Conservation (phyloP, 441 rosid genomes). For the Populus hybrid region DNA sequence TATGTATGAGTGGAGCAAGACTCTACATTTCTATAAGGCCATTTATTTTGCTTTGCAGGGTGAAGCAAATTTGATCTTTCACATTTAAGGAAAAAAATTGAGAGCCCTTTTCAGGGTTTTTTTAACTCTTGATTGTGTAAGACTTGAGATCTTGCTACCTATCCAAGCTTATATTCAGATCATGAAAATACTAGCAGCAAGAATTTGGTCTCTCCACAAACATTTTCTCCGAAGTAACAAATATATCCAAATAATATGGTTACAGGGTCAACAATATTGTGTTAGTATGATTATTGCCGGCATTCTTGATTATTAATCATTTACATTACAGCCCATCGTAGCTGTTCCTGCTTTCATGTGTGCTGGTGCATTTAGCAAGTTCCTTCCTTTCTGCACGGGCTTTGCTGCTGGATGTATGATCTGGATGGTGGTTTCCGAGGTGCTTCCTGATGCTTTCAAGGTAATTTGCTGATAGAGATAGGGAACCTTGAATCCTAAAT, state of each 20-base stretch:
- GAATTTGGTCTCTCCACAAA: neutral
- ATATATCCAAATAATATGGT: neutral
- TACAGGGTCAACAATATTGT: neutral
- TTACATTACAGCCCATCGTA: conserved; percentile 72
- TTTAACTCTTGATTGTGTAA: neutral
- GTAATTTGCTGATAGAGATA: conserved; percentile 31
- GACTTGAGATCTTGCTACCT: neutral
- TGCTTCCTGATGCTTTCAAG: conserved; percentile 98
- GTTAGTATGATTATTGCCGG: neutral
- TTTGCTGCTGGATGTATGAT: conserved; percentile 99
- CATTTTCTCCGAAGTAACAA: neutral
- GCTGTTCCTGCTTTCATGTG: conserved; percentile 98
- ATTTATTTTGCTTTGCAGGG: too few relatives aligned
- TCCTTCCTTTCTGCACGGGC: conserved; percentile 97
- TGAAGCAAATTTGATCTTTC: too few relatives aligned
- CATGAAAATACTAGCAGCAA: neutral
- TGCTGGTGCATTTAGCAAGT: conserved; percentile 93
- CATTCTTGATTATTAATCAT: neutral
- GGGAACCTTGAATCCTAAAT: neutral
- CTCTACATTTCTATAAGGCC: too few relatives aligned
- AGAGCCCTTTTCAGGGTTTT: too few relatives aligned
- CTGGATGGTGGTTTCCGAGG: conserved; percentile 99
- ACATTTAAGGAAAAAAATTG: too few relatives aligned
- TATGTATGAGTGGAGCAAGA: too few relatives aligned
- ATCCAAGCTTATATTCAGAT: neutral